A percentile compares a stretch with the other conserved stretches of the same genome.
Evolutionary conservation across 1,139 yeast genomes (phyloP).

Genomic region (Arxiozyma heterogenica): DNA sequence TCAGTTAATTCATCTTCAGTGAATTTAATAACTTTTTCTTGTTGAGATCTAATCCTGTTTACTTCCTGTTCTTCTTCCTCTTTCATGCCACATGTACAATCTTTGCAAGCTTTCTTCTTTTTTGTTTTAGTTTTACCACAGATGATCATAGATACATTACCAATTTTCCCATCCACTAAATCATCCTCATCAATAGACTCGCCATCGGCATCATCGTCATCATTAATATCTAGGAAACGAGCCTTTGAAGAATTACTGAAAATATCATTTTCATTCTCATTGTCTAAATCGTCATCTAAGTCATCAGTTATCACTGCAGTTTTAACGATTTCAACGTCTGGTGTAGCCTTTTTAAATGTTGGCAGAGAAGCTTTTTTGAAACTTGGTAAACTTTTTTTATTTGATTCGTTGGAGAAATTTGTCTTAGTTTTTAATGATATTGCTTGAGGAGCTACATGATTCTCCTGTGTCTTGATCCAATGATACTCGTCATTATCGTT

Average conservation of each 20-base stretch:
- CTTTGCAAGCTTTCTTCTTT: slow-evolving; percentile 86
- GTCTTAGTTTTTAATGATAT: slow-evolving; percentile 5
- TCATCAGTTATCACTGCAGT: slow-evolving; percentile 12
- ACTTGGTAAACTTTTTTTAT: slow-evolving; percentile 10
- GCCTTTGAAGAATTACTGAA: slow-evolving; percentile 33
- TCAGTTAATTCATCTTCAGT: slow-evolving; percentile 40
- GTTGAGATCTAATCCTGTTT: slow-evolving; percentile 42
- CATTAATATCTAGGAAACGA: slow-evolving; percentile 45
- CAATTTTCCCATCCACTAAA: slow-evolving; percentile 35
- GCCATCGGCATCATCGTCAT: slow-evolving; percentile 38
- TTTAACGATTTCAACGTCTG: slow-evolving; percentile 9
- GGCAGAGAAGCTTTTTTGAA: slow-evolving; percentile 8
- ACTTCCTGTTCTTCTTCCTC: slow-evolving; percentile 62
- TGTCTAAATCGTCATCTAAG: slow-evolving; percentile 15
- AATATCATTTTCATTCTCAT: slow-evolving; percentile 17
- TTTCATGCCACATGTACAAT: slow-evolving; percentile 92
- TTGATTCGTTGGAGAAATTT: slow-evolving; percentile 5
- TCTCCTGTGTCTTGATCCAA: slow-evolving; percentile 21
- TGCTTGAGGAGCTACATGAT: slow-evolving; percentile 1
- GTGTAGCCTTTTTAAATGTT: slow-evolving; percentile 6
- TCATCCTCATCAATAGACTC: slow-evolving; percentile 42
- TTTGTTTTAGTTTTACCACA: slow-evolving; percentile 38
- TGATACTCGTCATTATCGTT: slow-evolving; percentile 11
- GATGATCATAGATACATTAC: slow-evolving; percentile 32
- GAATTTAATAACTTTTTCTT: slow-evolving; percentile 29